Evolutionary conservation across 2,329 filamentous ascomycete genomes (phyloP).

Genomic region (Aspergillus flavus): DNA sequence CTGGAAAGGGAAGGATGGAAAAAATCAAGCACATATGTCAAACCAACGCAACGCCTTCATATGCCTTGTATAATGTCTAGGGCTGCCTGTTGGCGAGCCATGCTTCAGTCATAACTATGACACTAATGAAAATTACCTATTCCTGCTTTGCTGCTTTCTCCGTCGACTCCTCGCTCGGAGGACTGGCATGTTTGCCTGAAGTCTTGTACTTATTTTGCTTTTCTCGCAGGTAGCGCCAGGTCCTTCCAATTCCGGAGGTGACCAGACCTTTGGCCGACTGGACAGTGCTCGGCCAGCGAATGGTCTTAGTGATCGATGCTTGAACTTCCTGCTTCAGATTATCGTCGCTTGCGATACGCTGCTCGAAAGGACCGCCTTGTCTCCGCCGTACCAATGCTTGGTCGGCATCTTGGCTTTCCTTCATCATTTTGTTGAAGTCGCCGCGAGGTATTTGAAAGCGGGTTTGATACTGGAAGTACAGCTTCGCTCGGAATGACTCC

Average conservation of each 20-base stretch:
- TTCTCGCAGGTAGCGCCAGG: slow-evolving; percentile 76
- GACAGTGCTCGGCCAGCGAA: slow-evolving; percentile 86
- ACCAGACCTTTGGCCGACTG: slow-evolving; percentile 84
- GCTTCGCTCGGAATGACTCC: slow-evolving; percentile 78
- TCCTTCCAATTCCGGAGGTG: slow-evolving; percentile 72
- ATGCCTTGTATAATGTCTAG: slow-evolving; percentile 18
- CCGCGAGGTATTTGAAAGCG: slow-evolving; percentile 82
- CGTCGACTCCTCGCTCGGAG: slow-evolving; percentile 18
- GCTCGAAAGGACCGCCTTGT: slow-evolving; percentile 83
- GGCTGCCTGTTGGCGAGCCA: slow-evolving; percentile 10
- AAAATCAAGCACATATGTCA: not conserved
- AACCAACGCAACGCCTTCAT: slow-evolving; percentile 19
- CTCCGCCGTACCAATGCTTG: slow-evolving; percentile 68
- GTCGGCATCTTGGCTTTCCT: slow-evolving; percentile 70
- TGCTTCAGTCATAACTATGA: slow-evolving; percentile 15
- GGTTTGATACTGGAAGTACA: slow-evolving; percentile 94
- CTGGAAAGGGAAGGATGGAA: not conserved
- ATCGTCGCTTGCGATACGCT: slow-evolving; percentile 74
- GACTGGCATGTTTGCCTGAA: slow-evolving; percentile 34
- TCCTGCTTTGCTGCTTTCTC: slow-evolving; percentile 25
- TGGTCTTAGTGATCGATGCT: slow-evolving; percentile 79
- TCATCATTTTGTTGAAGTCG: slow-evolving; percentile 84
- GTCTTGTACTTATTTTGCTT: slow-evolving; percentile 69
- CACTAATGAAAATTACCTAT: slow-evolving; percentile 13
- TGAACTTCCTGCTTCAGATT: slow-evolving; percentile 71